Evolutionary conservation across 805 yeast species (phyloP).

Genomic region (Debaryomyces hansenii): DNA sequence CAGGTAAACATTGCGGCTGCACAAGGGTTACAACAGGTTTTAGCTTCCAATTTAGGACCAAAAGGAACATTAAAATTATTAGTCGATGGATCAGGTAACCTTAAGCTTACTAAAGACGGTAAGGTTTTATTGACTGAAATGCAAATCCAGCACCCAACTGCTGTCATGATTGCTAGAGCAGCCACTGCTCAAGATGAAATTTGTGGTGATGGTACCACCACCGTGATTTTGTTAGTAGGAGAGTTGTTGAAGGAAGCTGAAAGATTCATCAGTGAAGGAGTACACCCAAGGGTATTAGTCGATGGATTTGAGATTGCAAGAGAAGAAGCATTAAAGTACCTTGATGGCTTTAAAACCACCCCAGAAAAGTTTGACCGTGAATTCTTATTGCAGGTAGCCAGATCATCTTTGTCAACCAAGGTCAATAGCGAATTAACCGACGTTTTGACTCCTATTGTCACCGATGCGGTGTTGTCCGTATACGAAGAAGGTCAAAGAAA

Average conservation of each 20-base stretch:
- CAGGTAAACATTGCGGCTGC: slow-evolving; percentile 96
- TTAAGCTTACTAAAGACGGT: slow-evolving; percentile 96
- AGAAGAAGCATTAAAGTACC: slow-evolving; percentile 64
- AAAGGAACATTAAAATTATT: slow-evolving; percentile 95
- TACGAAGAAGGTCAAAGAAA: slow-evolving; percentile 44
- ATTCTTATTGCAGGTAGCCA: slow-evolving; percentile 85
- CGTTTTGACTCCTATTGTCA: slow-evolving; percentile 87
- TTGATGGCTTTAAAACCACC: slow-evolving; percentile 63
- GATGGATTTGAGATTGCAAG: slow-evolving; percentile 95
- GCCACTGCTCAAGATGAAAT: slow-evolving; percentile 99
- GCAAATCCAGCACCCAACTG: slow-evolving; percentile 74
- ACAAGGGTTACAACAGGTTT: slow-evolving; percentile 90
- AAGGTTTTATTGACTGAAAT: slow-evolving; percentile 89
- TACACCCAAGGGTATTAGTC: slow-evolving; percentile 90
- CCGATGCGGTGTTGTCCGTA: slow-evolving; percentile 91
- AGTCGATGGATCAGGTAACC: slow-evolving; percentile 95
- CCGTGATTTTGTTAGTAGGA: slow-evolving; percentile 92
- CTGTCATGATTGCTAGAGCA: slow-evolving; percentile 75
- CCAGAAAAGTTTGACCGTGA: slow-evolving; percentile 72
- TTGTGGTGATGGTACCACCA: slow-evolving; percentile 99
- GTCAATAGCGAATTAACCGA: slow-evolving; percentile 75
- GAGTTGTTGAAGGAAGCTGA: slow-evolving; percentile 94
- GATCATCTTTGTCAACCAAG: slow-evolving; percentile 85
- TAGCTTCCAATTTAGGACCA: slow-evolving; percentile 92
- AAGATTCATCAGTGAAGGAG: slow-evolving; percentile 86